phyloP scores from a whole-genome alignment of 2,329 filamentous ascomycete genomes.

The Pseudocercospora cruenta region DNA sequence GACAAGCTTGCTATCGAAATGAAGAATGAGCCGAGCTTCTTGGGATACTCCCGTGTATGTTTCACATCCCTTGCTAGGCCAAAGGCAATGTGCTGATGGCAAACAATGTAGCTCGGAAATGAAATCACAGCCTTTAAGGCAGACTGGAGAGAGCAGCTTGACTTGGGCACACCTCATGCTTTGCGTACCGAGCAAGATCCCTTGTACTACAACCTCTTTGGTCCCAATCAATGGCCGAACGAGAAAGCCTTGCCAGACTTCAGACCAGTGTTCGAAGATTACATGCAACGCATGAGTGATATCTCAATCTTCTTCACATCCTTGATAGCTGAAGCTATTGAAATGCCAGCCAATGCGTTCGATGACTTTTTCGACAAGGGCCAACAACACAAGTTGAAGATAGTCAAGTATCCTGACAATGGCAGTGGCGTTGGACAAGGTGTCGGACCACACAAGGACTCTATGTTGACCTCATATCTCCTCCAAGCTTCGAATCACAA shows the following conservation, averaged over 20 bases:
- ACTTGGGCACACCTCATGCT: conserved; percentile 78
- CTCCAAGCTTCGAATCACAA: conserved; percentile 76
- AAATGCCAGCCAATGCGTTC: conserved; percentile 70
- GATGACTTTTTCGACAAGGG: conserved; percentile 73
- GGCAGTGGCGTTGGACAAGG: conserved; percentile 62
- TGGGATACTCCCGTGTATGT: conserved; percentile 21
- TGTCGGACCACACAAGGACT: conserved; percentile 81
- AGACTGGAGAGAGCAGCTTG: conserved; percentile 85
- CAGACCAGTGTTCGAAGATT: conserved; percentile 69
- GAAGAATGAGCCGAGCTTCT: conserved; percentile 50
- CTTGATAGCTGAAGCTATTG: conserved; percentile 82
- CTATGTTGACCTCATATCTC: conserved; percentile 80
- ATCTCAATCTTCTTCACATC: conserved; percentile 76
- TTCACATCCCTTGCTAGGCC: not conserved
- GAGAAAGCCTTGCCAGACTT: conserved; percentile 71
- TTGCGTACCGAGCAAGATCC: conserved; percentile 66
- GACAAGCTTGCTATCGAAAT: conserved; percentile 70
- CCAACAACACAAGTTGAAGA: conserved; percentile 83
- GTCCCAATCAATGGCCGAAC: conserved; percentile 50
- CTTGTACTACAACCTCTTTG: conserved; percentile 72
- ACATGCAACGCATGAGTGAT: conserved; percentile 74
- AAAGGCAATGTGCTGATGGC: not conserved
- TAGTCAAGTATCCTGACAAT: conserved; percentile 80
- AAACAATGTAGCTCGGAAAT: conserved; percentile 43
- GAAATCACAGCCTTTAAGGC: conserved; percentile 71